phyloP scores from a whole-genome alignment of 345 rosid genomes.

The Ailanthus altissimus region DNA sequence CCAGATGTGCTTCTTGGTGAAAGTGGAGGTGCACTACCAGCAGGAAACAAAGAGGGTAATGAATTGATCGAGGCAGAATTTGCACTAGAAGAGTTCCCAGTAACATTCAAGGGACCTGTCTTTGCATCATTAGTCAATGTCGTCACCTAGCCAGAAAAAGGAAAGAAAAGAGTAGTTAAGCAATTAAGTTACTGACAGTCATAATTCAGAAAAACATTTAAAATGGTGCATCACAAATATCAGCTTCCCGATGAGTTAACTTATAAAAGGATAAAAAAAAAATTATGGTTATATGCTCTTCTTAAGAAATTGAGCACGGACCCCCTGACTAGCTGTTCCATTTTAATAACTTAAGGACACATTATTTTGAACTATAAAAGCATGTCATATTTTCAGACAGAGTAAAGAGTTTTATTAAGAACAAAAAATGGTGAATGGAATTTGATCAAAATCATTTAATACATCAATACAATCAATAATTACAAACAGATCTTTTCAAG shows the following conservation, averaged over 20 bases:
- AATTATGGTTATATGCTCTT: not conserved
- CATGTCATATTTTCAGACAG: not conserved
- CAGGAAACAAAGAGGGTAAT: conserved; percentile 93
- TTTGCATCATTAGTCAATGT: conserved; percentile 82
- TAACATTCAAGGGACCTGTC: conserved; percentile 75
- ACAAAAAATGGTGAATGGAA: not conserved
- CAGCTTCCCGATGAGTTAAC: not conserved
- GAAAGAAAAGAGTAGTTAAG: conserved; percentile 6
- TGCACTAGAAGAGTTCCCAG: conserved; percentile 63
- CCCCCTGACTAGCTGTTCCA: not conserved
- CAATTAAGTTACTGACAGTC: conserved; percentile 6
- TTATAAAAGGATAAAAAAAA: not conserved
- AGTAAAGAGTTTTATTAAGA: not conserved
- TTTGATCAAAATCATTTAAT: not conserved
- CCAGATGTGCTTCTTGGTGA: conserved; percentile 89
- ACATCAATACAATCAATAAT: not conserved
- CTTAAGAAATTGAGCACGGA: not conserved
- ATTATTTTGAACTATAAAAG: not conserved
- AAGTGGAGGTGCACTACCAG: conserved; percentile 95
- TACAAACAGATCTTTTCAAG: not conserved
- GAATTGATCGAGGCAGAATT: conserved; percentile 55
- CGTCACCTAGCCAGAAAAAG: conserved; percentile 46
- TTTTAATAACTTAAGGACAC: not conserved
- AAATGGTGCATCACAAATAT: not conserved
- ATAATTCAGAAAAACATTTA: not conserved